Evolutionary conservation across 2,329 filamentous ascomycete species (phyloP), one percentile per base, ranked within the genome.

Genomic region (Epichloe sylvatica): DNA sequence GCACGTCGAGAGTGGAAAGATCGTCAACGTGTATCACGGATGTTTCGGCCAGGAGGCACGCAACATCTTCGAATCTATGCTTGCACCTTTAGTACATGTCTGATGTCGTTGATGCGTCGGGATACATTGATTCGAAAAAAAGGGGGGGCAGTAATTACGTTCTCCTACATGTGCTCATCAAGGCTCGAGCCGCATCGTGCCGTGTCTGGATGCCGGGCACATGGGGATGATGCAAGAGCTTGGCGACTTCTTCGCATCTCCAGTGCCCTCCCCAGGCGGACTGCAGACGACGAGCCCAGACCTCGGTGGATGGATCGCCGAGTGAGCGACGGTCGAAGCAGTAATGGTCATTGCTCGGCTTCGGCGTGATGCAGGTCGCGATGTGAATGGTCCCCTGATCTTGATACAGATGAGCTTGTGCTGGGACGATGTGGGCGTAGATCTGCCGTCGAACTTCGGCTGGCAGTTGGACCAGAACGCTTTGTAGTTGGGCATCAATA

Each of bases 241-340:
- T 41, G 34, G 50, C 47, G 23, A 49, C 47, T 40, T 52, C 51
- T 36, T 52, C 51, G 38, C 51, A 52, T 47, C 51, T 41, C 51
- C 51, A 52, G 37, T 52, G 51, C 5, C 11, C 25, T 19, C 49
- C 48, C 51, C 51, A 52, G 7, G 51, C 13, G 1, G 51, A 52
- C n/a, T 9, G 5, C 12, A 52, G 42, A 13, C 51, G 49, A 40
- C 51, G 51, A 39, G 49, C 51, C 51, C 51, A 52, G 5, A 51
- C 45, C 17, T 50, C 49, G 12, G 41, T 37, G 15, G 51, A 25
- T 25, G 51, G 49, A 39, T 52, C 51, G 3, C 49, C 51, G 13
- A 38, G 35, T 9, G 48, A 51, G 21, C 48, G 51, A 13, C 51
- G 51, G 46, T 52, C 51, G 49, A 51, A 52, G 46, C 51, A 52